Percentiles rank a stretch among this genome's conserved stretches.
Evolutionary conservation across 441 rosid genomes (phyloP).

Genomic region (Hypseocharis bilobata): DNA sequence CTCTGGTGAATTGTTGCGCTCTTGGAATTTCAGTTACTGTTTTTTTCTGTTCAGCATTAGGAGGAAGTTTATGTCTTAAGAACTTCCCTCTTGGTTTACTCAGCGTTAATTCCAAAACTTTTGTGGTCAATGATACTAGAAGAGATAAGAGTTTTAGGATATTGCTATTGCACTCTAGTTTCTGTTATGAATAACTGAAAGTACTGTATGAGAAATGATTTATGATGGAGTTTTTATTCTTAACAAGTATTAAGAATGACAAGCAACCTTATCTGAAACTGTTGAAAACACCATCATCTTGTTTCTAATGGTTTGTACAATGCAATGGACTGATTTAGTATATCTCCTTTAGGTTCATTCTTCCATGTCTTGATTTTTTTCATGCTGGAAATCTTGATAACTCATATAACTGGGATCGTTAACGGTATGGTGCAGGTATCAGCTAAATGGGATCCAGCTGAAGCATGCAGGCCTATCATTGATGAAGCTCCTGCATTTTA

Average conservation of each 20-base stretch:
- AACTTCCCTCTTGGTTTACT: neutral
- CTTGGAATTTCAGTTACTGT: neutral
- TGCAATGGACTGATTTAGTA: neutral
- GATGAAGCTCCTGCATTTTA: conserved; percentile 87
- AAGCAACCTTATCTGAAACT: neutral
- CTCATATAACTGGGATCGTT: no score
- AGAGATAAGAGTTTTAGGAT: no score
- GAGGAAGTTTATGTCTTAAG: neutral
- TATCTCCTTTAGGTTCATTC: neutral
- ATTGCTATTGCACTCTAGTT: neutral
- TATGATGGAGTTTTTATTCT: neutral
- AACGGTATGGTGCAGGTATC: conserved; percentile 40
- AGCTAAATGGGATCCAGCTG: conserved; percentile 76
- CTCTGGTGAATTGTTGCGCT: no score
- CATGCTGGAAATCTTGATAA: no score
- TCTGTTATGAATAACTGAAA: neutral
- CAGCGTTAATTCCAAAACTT: no score
- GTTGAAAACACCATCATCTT: neutral
- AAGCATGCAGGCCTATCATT: conserved; percentile 55
- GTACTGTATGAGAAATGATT: no score
- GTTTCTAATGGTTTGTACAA: neutral
- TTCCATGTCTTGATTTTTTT: no score
- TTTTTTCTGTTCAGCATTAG: no score
- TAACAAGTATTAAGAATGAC: neutral
- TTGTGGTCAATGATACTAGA: no score